Evolutionary conservation across 495 filamentous ascomycete species (phyloP), one percentile per base, ranked within the genome.

Genomic region (Aspergillus baeticus): DNA sequence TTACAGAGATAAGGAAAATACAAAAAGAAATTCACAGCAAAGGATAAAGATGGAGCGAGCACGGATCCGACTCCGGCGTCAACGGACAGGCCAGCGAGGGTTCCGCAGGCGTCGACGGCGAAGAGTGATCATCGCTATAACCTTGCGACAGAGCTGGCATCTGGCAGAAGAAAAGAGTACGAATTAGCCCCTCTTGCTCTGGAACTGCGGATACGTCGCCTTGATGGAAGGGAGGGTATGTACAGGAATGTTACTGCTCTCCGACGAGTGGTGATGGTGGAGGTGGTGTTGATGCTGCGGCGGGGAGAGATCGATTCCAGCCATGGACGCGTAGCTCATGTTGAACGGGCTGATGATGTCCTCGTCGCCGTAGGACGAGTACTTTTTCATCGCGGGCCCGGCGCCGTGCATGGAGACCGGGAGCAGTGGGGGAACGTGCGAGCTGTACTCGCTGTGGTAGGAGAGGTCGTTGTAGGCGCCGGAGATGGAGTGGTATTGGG

Each of bases 111-210:
- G 71, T 71, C 10, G 72, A 74, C 31, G 67, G 66, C 22, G 68
- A 67, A 35, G 90, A 92, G 63, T 86, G 85, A 59, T 92, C 89
- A 71, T 88, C 90, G 15, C 87, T 86, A 59, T 91, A 88, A 63
- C 86, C 86, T 63, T 92, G 88, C 63, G 88, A 89, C 64, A 95
- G 83, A 65, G 91, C 84, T 74, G 91, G 91, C 74, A 92, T 93
- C 90, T 95, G 80, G 63, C 53, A 53, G 57, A 61, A 63, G 58
- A 38, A 62, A 23, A 49, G 6, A 21, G 5, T 36, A 35, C 10
- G 6, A 10, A 60, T 62, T 65, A 61, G 61, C 60, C 43, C 59
- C 55, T 48, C 63, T 69, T 68, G 67, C 62, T 62, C 49, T 59
- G 53, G 45, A 51, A 54, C 58, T 55, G 44, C 48, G 54, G 44